Percentiles rank a stretch among this genome's conserved stretches.
Conservation (phyloP, 176 grass and related monocot genomes). For the Triticum timopheevii region DNA sequence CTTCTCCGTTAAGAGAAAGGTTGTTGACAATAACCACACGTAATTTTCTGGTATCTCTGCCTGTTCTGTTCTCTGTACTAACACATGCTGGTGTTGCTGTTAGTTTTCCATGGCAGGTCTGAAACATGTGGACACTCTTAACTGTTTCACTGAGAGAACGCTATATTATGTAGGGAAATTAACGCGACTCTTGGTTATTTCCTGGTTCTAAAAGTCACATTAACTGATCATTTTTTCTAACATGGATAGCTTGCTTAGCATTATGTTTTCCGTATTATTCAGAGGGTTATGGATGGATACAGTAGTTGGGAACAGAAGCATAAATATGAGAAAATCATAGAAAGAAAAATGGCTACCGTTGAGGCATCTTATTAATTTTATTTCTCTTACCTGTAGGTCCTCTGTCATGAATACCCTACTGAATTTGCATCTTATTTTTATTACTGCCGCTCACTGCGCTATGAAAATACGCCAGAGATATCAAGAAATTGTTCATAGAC, state of each 20-base stretch:
- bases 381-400: background rate
- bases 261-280: background rate
- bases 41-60: no score
- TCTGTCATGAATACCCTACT: slow-evolving; percentile 7
- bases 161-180: background rate
- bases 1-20: no score
- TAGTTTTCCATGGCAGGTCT: no score
- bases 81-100: no score
- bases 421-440: slow-evolving; percentile 79
- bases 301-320: slow-evolving; percentile 68
- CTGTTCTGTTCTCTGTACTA: no score
- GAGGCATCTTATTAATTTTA: background rate
- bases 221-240: background rate
- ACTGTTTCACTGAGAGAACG: background rate
- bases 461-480: no score
- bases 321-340: slow-evolving; percentile 71
- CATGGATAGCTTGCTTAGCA: background rate
- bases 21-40: no score
- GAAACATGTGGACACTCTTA: background rate
- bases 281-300: background rate
- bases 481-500: no score
- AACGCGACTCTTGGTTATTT: background rate
- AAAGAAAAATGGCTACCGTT: no score
- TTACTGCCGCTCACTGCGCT: slow-evolving; percentile 44
- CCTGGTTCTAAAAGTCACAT: background rate